A percentile compares a stretch with the other conserved stretches of the same genome.
phyloP scores from a whole-genome alignment of 805 yeast species.

The Sugiyamaella floridensis region DNA sequence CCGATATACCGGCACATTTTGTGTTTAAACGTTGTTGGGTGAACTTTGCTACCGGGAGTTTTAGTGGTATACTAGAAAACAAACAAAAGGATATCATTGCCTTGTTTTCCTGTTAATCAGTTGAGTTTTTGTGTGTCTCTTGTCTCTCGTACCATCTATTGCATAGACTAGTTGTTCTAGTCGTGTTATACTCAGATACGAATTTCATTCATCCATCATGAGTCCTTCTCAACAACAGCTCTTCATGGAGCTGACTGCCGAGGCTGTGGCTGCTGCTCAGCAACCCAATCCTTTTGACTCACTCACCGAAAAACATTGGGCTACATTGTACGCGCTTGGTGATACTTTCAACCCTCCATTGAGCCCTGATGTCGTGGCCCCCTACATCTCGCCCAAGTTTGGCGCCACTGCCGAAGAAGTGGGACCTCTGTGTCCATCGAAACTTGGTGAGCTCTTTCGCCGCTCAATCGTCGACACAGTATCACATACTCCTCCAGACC shows the following conservation, averaged over 20 bases:
- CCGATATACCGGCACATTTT: too few relatives aligned
- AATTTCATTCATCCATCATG: too few relatives aligned
- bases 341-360: slow-evolving; percentile 18
- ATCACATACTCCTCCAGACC: background rate
- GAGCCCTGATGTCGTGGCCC: slow-evolving; percentile 8
- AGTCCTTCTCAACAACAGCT: too few relatives aligned
- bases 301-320: slow-evolving; percentile 6
- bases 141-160: too few relatives aligned
- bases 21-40: too few relatives aligned
- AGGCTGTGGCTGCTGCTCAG: background rate
- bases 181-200: too few relatives aligned
- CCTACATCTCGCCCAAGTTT: slow-evolving; percentile 4
- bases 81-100: background rate
- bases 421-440: slow-evolving; percentile 12
- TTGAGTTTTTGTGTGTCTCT: too few relatives aligned
- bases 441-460: slow-evolving; percentile 7
- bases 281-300: background rate
- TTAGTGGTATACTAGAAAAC: background rate
- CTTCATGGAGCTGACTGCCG: background rate
- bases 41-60: too few relatives aligned
- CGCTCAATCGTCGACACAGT: background rate
- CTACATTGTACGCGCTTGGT: slow-evolving; percentile 12
- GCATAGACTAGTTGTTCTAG: too few relatives aligned
- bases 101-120: background rate
- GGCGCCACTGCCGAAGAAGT: slow-evolving; percentile 8